Percentiles rank a stretch among this genome's conserved stretches.
phyloP scores from a whole-genome alignment of 805 yeast genomes.

The Wickerhamomyces pijperi region DNA sequence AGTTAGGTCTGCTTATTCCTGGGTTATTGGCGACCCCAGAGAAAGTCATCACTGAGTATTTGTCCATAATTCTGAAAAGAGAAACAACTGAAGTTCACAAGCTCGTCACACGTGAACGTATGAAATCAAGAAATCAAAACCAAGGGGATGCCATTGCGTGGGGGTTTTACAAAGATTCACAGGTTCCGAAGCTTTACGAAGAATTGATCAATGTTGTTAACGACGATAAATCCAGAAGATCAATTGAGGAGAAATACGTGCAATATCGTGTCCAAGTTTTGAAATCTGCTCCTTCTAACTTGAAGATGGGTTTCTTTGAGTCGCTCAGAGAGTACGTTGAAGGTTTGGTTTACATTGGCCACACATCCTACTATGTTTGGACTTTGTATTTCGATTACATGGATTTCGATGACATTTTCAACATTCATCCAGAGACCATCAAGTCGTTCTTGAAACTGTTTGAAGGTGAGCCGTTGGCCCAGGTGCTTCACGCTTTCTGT shows the following conservation, averaged over 20 bases:
- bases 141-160: constrained; percentile 31
- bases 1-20: constrained; percentile 41
- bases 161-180: constrained; percentile 37
- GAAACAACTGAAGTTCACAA: constrained; percentile 33
- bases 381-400: constrained; percentile 60
- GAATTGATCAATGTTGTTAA: constrained; percentile 45
- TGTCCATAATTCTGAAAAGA: constrained; percentile 25
- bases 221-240: constrained; percentile 50
- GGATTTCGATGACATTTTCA: constrained; percentile 41
- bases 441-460: constrained; percentile 44
- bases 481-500: constrained; percentile 48
- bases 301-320: constrained; percentile 26
- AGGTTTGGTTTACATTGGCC: constrained; percentile 62
- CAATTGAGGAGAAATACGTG: constrained; percentile 49
- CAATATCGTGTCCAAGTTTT: constrained; percentile 45
- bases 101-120: constrained; percentile 32
- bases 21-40: constrained; percentile 34
- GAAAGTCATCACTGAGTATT: constrained; percentile 32
- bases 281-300: constrained; percentile 34
- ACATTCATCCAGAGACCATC: constrained; percentile 35
- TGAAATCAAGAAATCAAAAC: constrained; percentile 19
- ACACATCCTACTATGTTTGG: constrained; percentile 61
- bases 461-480: constrained; percentile 50
- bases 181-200: constrained; percentile 42
- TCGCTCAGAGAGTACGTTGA: constrained; percentile 47